Conservation (phyloP, 2,329 filamentous ascomycete species). For the Sclerotinia minor region DNA sequence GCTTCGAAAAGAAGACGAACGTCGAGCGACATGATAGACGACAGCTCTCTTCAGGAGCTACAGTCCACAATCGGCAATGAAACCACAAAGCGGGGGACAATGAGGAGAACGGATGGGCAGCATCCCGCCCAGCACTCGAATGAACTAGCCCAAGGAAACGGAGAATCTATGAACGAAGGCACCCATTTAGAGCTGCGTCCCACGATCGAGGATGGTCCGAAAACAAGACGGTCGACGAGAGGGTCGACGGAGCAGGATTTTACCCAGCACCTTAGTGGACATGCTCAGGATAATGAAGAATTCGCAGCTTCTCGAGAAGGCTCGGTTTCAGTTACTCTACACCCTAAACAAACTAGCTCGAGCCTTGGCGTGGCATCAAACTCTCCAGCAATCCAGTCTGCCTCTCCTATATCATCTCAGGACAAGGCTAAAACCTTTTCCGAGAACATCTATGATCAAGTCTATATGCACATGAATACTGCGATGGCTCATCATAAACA, state of each 20-base stretch:
- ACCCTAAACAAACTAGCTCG: background rate
- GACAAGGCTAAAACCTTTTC: background rate
- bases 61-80: background rate
- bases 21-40: too few species aligned
- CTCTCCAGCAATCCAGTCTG: background rate
- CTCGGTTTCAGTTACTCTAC: background rate
- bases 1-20: conserved; percentile 12
- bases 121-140: background rate
- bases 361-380: background rate
- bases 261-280: background rate
- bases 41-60: background rate
- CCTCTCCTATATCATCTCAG: background rate
- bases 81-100: background rate
- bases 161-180: background rate
- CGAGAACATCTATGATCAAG: conserved; percentile 8
- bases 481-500: conserved; percentile 21
- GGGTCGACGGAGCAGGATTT: background rate
- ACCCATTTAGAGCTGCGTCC: background rate
- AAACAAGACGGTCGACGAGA: background rate
- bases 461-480: conserved; percentile 20
- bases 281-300: background rate
- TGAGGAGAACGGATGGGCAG: background rate
- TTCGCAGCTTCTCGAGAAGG: background rate
- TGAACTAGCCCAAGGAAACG: background rate
- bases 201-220: background rate